These are phyloP conservation scores for Thermoascus crustaceus DNA, from an alignment of 2,329 filamentous ascomycete genomes.

Conservation along the genomic window DNA sequence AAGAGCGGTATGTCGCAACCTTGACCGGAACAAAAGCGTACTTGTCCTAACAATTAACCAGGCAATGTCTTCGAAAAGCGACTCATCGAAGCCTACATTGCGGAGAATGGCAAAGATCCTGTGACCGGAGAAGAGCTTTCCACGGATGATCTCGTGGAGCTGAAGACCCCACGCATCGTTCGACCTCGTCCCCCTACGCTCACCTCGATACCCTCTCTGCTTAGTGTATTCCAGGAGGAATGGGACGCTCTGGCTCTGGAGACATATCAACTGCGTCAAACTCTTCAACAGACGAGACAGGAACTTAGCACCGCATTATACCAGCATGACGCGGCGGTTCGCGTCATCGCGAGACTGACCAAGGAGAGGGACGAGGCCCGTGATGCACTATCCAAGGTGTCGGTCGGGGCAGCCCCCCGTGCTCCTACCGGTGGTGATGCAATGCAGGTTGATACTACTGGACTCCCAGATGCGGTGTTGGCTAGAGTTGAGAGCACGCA, in stretches of 20 bases:
- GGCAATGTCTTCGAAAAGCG: conserved; percentile 91
- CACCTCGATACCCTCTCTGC: conserved; percentile 89
- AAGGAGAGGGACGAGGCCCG: conserved; percentile 87
- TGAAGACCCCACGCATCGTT: conserved; percentile 76
- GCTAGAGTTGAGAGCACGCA: conserved; percentile 73
- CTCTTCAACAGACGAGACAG: conserved; percentile 80
- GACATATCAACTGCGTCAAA: conserved; percentile 82
- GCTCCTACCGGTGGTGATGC: conserved; percentile 58
- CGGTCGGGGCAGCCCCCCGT: conserved; percentile 55
- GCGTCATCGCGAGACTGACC: conserved; percentile 86
- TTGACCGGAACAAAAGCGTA: conserved; percentile 6
- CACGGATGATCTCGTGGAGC: conserved; percentile 74
- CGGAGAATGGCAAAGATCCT: conserved; percentile 87
- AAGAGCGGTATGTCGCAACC: conserved; percentile 65
- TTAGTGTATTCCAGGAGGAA: conserved; percentile 94
- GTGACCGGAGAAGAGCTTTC: conserved; percentile 79
- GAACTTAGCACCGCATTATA: conserved; percentile 91
- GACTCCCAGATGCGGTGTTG: conserved; percentile 62
- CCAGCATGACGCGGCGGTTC: conserved; percentile 92
- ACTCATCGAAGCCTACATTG: conserved; percentile 88
- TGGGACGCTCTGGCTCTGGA: conserved; percentile 93
- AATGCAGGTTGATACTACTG: conserved; percentile 85
- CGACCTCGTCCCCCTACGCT: conserved; percentile 85
- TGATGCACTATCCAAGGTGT: conserved; percentile 77
- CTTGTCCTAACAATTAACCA: conserved; percentile 33